A percentile compares a stretch with the other conserved stretches of the same genome.
Evolutionary conservation across 2,329 filamentous ascomycete genomes (phyloP).

Genomic region (Aspergillus jensenii): DNA sequence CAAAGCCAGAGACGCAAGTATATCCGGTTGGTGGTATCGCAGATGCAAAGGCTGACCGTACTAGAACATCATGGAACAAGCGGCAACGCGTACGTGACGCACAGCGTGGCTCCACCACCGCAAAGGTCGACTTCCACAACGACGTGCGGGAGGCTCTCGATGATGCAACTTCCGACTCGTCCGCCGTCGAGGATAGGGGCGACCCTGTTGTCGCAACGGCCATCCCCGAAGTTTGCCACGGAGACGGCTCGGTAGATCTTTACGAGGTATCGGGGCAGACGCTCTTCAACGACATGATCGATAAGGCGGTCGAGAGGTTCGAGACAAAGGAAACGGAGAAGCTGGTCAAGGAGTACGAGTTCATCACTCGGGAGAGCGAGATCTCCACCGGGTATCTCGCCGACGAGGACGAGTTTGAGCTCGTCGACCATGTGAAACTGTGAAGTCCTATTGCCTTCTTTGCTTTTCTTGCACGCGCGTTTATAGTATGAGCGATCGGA

Average conservation of each 20-base stretch:
- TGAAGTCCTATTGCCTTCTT: slow-evolving; percentile 9
- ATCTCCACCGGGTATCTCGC: slow-evolving; percentile 28
- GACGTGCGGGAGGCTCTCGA: slow-evolving; percentile 36
- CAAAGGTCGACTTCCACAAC: slow-evolving; percentile 27
- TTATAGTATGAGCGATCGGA: slow-evolving; percentile 10
- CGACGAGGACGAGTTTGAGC: slow-evolving; percentile 44
- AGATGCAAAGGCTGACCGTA: neutral
- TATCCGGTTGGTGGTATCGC: neutral
- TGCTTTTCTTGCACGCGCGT: neutral
- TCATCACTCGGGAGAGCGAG: slow-evolving; percentile 44
- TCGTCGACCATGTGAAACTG: slow-evolving; percentile 36
- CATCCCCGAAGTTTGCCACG: slow-evolving; percentile 45
- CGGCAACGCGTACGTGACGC: slow-evolving; percentile 14
- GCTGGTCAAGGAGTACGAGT: slow-evolving; percentile 62
- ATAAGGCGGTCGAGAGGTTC: slow-evolving; percentile 59
- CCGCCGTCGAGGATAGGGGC: slow-evolving; percentile 30
- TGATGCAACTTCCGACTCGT: slow-evolving; percentile 28
- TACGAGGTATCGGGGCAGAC: slow-evolving; percentile 58
- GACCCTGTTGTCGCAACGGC: slow-evolving; percentile 47
- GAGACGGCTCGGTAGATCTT: slow-evolving; percentile 52
- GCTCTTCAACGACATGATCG: slow-evolving; percentile 57
- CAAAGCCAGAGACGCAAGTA: slow-evolving; percentile 21
- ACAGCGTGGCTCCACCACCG: slow-evolving; percentile 19
- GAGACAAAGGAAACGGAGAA: slow-evolving; percentile 62
- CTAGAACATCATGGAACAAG: slow-evolving; percentile 10